Conservation (phyloP, 805 yeast species). For the Candida bentonensis region DNA sequence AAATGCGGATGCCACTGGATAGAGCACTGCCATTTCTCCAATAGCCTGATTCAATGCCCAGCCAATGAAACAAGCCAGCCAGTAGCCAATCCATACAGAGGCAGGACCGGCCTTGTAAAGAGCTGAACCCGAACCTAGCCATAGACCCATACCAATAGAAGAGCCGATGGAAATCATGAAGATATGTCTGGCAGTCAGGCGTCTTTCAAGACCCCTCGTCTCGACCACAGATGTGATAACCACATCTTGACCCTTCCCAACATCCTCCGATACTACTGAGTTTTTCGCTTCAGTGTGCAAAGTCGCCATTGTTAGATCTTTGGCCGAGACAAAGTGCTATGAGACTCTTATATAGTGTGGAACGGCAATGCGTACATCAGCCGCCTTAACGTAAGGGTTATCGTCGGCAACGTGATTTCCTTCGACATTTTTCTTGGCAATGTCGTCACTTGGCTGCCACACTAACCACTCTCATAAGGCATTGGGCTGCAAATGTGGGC, state of each 20-base stretch:
- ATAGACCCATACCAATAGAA: conserved; percentile 63
- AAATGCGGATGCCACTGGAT: conserved; percentile 54
- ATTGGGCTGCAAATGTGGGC: no score
- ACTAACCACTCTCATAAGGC: no score
- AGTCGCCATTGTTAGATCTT: no score
- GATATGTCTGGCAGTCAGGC: conserved; percentile 41
- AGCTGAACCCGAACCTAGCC: conserved; percentile 62
- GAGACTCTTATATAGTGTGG: no score
- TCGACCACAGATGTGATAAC: neutral
- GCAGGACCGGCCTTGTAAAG: conserved; percentile 50
- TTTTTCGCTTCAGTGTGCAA: no score
- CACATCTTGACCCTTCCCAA: neutral
- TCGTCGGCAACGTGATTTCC: no score
- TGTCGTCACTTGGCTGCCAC: no score
- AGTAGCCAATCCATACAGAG: conserved; percentile 40
- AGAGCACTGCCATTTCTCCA: conserved; percentile 53
- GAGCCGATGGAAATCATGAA: conserved; percentile 71
- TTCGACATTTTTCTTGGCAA: no score
- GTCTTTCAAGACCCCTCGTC: conserved; percentile 14
- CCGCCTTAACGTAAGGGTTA: no score
- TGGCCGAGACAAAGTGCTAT: no score
- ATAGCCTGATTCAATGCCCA: conserved; percentile 51
- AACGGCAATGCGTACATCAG: no score
- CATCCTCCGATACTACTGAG: no score
- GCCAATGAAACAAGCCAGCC: conserved; percentile 53